Evolutionary conservation across 2,329 filamentous ascomycete genomes (phyloP).

Genomic region (Chaetomiaceae sp.): DNA sequence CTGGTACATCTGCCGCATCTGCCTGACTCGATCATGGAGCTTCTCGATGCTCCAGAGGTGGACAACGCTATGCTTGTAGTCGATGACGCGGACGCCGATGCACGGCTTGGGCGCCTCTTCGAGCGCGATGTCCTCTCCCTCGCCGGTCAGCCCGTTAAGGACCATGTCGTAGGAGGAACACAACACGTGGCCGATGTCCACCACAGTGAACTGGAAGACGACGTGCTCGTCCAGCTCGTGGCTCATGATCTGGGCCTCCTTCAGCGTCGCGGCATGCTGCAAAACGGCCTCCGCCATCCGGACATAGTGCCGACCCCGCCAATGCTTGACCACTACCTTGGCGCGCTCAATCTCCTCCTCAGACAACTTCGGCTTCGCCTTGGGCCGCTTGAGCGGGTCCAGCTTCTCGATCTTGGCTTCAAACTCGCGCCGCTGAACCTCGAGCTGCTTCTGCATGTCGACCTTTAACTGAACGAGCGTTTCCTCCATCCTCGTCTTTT

Average conservation of each 20-base stretch:
- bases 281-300: constrained; percentile 90
- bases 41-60: constrained; percentile 95
- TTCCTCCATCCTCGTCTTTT: constrained; percentile 83
- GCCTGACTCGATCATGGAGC: constrained; percentile 75
- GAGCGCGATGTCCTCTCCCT: constrained; percentile 76
- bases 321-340: constrained; percentile 62
- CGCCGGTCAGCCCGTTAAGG: constrained; percentile 79
- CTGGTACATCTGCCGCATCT: constrained; percentile 96
- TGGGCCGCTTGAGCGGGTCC: constrained; percentile 58
- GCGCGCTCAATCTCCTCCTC: constrained; percentile 70
- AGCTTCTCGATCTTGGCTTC: constrained; percentile 79
- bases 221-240: constrained; percentile 91
- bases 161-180: constrained; percentile 97
- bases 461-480: constrained; percentile 72
- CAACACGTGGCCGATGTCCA: constrained; percentile 81
- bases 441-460: constrained; percentile 83
- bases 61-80: constrained; percentile 80
- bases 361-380: constrained; percentile 60
- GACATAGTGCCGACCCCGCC: constrained; percentile 82
- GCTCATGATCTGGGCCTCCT: constrained; percentile 97
- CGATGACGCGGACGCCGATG: constrained; percentile 82
- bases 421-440: constrained; percentile 76
- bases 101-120: constrained; percentile 84
- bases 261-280: constrained; percentile 80
- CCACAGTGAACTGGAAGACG: constrained; percentile 89